These are phyloP conservation scores for Penicillium sp. DNA, from an alignment of 2,329 filamentous ascomycete species.

Conservation along the genomic window DNA sequence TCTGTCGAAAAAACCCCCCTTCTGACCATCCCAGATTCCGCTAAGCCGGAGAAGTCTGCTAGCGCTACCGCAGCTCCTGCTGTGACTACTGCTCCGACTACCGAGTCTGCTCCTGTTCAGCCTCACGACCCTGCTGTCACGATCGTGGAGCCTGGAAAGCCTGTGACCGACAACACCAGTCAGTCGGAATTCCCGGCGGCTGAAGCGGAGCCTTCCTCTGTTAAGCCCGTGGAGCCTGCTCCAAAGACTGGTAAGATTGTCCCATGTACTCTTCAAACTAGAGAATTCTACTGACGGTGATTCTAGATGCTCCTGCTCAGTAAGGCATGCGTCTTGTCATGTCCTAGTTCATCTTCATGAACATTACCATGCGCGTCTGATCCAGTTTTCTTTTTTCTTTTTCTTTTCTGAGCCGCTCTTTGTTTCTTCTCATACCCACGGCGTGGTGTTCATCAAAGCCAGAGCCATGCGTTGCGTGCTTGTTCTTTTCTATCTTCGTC, in stretches of 20 bases:
- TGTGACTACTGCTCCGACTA: too few species aligned
- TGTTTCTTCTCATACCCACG: slow-evolving; percentile 4
- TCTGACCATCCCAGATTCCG: too few species aligned
- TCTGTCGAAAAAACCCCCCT: too few species aligned
- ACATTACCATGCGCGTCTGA: slow-evolving; percentile 4
- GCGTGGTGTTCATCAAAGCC: slow-evolving; percentile 1
- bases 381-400: neutral
- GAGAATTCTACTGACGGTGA: neutral
- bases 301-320: neutral
- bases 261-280: neutral
- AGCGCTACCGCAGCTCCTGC: too few species aligned
- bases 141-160: neutral
- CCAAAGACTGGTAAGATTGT: slow-evolving; percentile 2
- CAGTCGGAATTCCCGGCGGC: neutral
- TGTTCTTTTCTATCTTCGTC: neutral
- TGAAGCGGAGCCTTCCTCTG: neutral
- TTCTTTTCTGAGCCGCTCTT: neutral
- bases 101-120: too few species aligned
- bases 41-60: too few species aligned
- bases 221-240: neutral
- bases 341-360: neutral
- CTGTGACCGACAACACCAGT: neutral
- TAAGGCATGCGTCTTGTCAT: neutral
- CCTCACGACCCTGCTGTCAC: neutral
- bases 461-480: slow-evolving; percentile 3